These are phyloP conservation scores for Fusarium veterinarium DNA, from an alignment of 2,329 filamentous ascomycete species.

Conservation along the genomic window DNA sequence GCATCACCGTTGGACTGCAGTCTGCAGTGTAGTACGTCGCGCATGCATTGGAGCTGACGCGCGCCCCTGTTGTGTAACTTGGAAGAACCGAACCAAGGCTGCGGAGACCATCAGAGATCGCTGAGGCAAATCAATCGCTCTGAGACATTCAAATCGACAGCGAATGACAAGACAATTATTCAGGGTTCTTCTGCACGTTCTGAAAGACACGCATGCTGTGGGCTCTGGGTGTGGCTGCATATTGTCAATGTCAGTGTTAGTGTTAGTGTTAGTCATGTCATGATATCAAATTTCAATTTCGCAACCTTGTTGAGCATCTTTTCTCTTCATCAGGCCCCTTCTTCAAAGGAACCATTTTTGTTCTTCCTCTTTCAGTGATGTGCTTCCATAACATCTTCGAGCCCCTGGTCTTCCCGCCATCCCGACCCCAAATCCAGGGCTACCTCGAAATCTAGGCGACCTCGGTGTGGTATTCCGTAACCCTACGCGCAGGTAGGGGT, in stretches of 20 bases:
- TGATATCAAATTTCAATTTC: constrained; percentile 4
- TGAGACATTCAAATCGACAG: background rate
- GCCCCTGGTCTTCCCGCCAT: constrained; percentile 19
- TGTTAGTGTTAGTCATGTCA: background rate
- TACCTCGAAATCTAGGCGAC: constrained; percentile 27
- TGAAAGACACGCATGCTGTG: background rate
- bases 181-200: background rate
- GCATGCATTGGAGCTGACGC: constrained; percentile 38
- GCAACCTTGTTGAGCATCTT: constrained; percentile 4
- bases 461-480: constrained; percentile 38
- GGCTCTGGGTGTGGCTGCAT: constrained; percentile 28
- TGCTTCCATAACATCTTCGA: constrained; percentile 4
- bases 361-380: constrained; percentile 5
- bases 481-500: constrained; percentile 33
- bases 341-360: background rate
- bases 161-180: background rate
- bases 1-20: constrained; percentile 39
- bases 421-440: constrained; percentile 28
- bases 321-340: background rate
- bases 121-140: constrained; percentile 2
- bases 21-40: constrained; percentile 21
- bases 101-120: background rate
- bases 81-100: background rate
- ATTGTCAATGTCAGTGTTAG: constrained; percentile 12
- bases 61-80: constrained; percentile 34